phyloP scores from a whole-genome alignment of 169 alveolate species.

The Neospora caninum region DNA sequence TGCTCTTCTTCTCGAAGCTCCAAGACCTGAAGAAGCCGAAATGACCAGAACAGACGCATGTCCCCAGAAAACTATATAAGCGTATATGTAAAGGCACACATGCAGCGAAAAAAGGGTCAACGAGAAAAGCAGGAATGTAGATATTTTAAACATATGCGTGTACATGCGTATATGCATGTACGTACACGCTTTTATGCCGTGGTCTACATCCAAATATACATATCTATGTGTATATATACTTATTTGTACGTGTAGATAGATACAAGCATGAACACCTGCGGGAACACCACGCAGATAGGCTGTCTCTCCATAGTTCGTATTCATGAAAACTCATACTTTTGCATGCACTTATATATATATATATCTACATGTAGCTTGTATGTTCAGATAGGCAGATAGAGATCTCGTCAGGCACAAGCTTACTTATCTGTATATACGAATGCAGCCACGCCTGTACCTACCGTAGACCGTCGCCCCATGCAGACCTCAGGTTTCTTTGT shows the following conservation, averaged over 20 bases:
- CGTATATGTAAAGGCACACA: not conserved
- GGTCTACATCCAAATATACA: no score
- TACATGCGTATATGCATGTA: no score
- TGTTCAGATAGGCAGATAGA: no score
- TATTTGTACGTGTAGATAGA: not conserved
- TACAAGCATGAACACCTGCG: no score
- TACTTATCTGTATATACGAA: not conserved
- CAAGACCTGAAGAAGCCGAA: conserved; percentile 4
- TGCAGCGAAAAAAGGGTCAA: no score
- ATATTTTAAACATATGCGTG: no score
- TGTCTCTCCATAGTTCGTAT: not conserved
- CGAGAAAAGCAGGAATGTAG: no score
- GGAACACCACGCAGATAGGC: not conserved
- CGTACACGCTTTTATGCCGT: no score
- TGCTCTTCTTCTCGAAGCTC: not conserved
- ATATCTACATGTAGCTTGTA: not conserved
- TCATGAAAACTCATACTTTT: not conserved
- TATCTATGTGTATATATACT: not conserved
- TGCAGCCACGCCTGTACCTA: not conserved
- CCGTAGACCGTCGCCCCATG: not conserved
- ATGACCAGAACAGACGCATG: not conserved
- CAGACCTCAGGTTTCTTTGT: conserved; percentile 56
- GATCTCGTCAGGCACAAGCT: no score
- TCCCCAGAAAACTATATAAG: not conserved
- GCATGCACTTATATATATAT: not conserved